Base-by-base conservation (phyloP, 176 grass and related monocot genomes). In the Cocos nucifera region DNA sequence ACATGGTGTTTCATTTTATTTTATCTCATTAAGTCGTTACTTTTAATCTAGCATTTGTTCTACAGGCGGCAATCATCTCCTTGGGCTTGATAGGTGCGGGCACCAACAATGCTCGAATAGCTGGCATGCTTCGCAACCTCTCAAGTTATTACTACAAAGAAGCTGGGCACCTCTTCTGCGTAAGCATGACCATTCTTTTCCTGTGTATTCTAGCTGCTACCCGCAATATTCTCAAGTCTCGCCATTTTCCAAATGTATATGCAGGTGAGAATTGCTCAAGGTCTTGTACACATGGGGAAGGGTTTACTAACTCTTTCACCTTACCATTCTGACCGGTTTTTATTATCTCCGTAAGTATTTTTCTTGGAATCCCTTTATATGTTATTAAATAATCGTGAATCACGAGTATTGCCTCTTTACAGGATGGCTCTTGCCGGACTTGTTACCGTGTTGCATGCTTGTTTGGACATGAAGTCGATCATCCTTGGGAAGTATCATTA, bases 101-200 rank as follows among this genome's bases (percentile, higher is more conserved):
- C 59, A 98, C 93, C 62, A 98, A 98, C 57, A 98, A 98, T 78
- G 87, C 93, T 69, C 78, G 93, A 58, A 98, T 98, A 86, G 93
- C 93, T 66, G 76, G 81, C 79, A 98, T 98, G 87, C 93, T 98
- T 77, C 87, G 87, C 4, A 92, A 86, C 62, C 87, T 98, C 58
- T 98, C 93, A 61, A 98, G 93, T 85, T 98, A 98, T 77, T 98
- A 98, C 67, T 98, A 92, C 79, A 98, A 92, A 83, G 93, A 98
- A 83, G 93, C 93, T 24, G 84, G 84, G 17, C 87, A 98, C 72
- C 79, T 98, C n/a, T 98, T 98, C 54, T 98, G 93, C 83, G 87
- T 92, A 92, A 85, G 81, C 64, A 55, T 2, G 39, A 16, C 7
- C 21, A 18, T 19, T 6, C 52, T 8, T 32, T 8, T 67, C 19